Evolutionary conservation across 352 stramenopile species (phyloP).

Genomic region (Globisporangium orthogonon): DNA sequence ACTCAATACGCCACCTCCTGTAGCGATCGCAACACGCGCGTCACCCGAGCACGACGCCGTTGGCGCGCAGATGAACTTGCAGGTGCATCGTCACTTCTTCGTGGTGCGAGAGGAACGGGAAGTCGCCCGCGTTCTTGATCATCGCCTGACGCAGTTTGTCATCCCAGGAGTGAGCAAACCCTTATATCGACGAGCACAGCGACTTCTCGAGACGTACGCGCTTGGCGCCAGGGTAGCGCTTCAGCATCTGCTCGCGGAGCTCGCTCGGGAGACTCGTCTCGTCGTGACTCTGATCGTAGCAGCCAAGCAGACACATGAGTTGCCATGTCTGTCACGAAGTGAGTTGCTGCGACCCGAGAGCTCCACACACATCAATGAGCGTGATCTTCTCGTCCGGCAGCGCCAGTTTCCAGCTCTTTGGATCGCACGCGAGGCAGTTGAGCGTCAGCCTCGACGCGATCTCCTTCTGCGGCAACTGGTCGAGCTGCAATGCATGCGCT

Average conservation of each 20-base stretch:
- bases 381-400: conserved; percentile 49
- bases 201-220: conserved; percentile 19
- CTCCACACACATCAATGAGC: conserved; percentile 40
- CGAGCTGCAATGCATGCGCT: conserved; percentile 20
- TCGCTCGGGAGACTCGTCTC: conserved; percentile 35
- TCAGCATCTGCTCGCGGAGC: conserved; percentile 33
- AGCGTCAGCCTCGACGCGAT: conserved; percentile 61
- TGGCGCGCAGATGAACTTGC: conserved; percentile 61
- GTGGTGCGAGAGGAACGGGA: conserved; percentile 67
- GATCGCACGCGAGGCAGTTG: conserved; percentile 38
- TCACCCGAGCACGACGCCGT: conserved; percentile 41
- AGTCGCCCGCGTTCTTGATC: conserved; percentile 59
- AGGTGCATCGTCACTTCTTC: conserved; percentile 73
- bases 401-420: conserved; percentile 38
- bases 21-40: background rate
- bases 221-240: conserved; percentile 48
- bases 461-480: conserved; percentile 53
- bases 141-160: conserved; percentile 29
- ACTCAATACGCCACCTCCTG: too few species aligned
- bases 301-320: background rate
- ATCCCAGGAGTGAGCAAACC: background rate
- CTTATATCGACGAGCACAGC: background rate
- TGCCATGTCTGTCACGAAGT: background rate
- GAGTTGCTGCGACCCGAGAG: background rate
- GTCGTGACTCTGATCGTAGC: conserved; percentile 34